A percentile compares a stretch with the other conserved stretches of the same genome.
Evolutionary conservation across 1,284 basidiomycete genomes (phyloP).

Genomic region (Rhodotorula sp.): DNA sequence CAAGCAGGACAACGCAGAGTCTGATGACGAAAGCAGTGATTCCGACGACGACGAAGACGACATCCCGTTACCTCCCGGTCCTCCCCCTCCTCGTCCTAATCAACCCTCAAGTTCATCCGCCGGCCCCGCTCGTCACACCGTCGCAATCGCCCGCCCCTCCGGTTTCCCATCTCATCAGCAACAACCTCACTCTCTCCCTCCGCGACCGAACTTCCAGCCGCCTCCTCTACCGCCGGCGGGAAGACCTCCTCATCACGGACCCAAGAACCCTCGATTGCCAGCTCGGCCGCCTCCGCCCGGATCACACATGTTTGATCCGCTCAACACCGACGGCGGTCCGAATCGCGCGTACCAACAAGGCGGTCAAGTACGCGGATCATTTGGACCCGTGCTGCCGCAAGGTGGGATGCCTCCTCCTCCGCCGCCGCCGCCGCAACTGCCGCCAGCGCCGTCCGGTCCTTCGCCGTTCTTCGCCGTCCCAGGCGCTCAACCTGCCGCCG

Average conservation of each 20-base stretch:
- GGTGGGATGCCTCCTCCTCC: constrained; percentile 17
- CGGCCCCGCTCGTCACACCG: constrained; percentile 35
- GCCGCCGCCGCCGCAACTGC: neutral
- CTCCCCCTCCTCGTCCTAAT: constrained; percentile 39
- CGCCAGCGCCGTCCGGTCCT: neutral
- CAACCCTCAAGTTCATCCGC: neutral
- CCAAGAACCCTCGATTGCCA: constrained; percentile 25
- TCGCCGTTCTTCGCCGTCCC: neutral
- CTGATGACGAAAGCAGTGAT: neutral
- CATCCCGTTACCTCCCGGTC: constrained; percentile 42
- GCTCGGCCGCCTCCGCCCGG: constrained; percentile 42
- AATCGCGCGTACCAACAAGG: constrained; percentile 49
- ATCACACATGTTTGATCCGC: constrained; percentile 48
- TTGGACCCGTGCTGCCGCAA: constrained; percentile 25
- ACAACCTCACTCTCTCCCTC: constrained; percentile 25
- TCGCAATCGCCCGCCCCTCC: constrained; percentile 25
- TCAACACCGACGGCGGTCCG: constrained; percentile 44
- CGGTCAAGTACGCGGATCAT: constrained; percentile 2
- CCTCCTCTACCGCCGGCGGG: neutral
- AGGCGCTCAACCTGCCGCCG: constrained; percentile 12
- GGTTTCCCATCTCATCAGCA: constrained; percentile 2
- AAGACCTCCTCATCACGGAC: constrained; percentile 4
- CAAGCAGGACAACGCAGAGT: neutral
- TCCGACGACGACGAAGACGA: constrained; percentile 47
- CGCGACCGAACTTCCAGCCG: constrained; percentile 19